Conservation (phyloP, 1,284 basidiomycete species). For the Sporisorium scitamineum region DNA sequence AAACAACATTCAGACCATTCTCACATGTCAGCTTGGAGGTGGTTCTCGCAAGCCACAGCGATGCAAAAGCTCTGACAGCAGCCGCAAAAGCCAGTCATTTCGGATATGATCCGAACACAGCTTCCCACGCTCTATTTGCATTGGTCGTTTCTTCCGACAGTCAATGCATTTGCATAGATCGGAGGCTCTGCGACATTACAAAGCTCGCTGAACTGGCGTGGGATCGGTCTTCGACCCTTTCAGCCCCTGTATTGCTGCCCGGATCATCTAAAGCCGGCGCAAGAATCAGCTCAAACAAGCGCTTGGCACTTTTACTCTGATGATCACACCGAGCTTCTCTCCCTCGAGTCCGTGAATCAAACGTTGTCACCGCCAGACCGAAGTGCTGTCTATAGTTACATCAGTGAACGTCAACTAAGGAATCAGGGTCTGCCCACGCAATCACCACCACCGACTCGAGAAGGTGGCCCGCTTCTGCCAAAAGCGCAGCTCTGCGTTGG, state of each 20-base stretch:
- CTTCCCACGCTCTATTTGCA: conserved; percentile 3
- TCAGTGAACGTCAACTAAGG: not conserved
- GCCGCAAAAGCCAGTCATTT: not conserved
- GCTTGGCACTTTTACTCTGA: not conserved
- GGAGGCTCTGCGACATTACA: not conserved
- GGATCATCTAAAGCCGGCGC: not conserved
- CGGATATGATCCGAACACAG: conserved; percentile 9
- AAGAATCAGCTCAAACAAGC: not conserved
- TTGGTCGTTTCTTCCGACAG: not conserved
- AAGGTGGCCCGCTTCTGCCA: not conserved
- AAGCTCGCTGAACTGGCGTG: too few relatives aligned
- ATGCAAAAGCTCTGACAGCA: not conserved
- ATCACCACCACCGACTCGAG: conserved; percentile 5
- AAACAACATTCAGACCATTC: not conserved
- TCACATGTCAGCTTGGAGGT: not conserved
- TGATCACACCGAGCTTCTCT: not conserved
- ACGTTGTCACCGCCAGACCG: too few relatives aligned
- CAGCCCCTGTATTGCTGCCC: not conserved
- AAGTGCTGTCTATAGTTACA: too few relatives aligned
- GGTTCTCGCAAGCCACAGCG: not conserved
- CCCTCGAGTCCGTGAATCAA: too few relatives aligned
- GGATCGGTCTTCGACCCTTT: too few relatives aligned
- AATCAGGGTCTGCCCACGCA: conserved; percentile 6
- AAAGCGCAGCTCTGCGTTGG: not conserved
- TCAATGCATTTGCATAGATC: not conserved